Base-by-base conservation (phyloP, 208 protist genomes). In the Leishmania braziliensis region DNA sequence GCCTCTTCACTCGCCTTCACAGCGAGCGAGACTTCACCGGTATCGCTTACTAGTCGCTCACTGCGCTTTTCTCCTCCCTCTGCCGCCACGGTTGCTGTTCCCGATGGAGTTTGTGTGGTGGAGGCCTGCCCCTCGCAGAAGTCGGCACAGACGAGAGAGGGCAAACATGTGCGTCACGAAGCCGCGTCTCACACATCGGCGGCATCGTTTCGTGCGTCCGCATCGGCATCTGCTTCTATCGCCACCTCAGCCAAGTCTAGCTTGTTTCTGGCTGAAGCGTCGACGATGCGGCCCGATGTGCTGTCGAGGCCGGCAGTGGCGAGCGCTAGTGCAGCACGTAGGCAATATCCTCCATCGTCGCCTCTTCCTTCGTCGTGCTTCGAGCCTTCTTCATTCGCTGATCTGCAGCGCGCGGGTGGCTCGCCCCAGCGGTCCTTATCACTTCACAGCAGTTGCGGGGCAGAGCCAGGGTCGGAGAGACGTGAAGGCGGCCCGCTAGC, bases 1-100 rank as follows among this genome's bases (percentile, higher is more conserved):
- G 63, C 81, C 18, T 68, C 76, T 39, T 70, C 65, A 51, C 70
- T 81, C 23, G 58, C 78, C n/a, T 63, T 73, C 76, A 78, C 75
- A 18, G 76, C 69, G 26, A 43, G 36, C 53, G 36, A 39, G 74
- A 1, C 56, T 36, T 66, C 56, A 29, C 23, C 53, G 3, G 36
- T 14, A 18, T 51, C 77, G 4, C 65, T 63, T 4, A 66, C 29
- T 0, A 53, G 73, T 58, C 63, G 63, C 26, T 68, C 70, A 14
- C 10, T 43, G 5, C 33, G 48, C 50, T 53, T 36, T 6, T 78
- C 81, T 18, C 58, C 77, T 3, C 60, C 69, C 4, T 65, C 77
- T 0, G 62, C 81, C 2, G 81, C 76, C 1, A 62, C 69, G 9
- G 48, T 53, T 76, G 72, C n/a, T 76, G 33, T 6, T 26, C 39